A percentile compares a stretch with the other conserved stretches of the same genome.
Evolutionary conservation across 768 basidiomycete genomes (phyloP).

Genomic region (Crepidotus variabilis): DNA sequence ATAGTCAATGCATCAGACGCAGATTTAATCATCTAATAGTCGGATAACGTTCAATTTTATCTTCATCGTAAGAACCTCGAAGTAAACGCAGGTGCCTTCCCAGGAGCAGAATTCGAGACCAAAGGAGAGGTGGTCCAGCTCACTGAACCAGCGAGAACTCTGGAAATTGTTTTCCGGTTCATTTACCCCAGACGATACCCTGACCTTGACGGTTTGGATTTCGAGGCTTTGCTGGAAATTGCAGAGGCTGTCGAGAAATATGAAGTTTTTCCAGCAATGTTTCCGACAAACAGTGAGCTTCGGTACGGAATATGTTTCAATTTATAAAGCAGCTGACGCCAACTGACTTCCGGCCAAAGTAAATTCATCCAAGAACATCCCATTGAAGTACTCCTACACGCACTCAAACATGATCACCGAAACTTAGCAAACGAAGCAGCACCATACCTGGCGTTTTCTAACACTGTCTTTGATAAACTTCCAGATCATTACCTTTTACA

Average conservation of each 20-base stretch:
- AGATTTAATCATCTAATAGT: slow-evolving; percentile 26
- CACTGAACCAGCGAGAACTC: slow-evolving; percentile 15
- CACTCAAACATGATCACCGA: slow-evolving; percentile 17
- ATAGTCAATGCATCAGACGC: slow-evolving; percentile 23
- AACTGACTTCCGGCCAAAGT: slow-evolving; percentile 3
- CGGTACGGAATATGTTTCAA: slow-evolving; percentile 19
- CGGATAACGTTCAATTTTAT: slow-evolving; percentile 21
- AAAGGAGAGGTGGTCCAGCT: slow-evolving; percentile 20
- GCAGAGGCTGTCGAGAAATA: slow-evolving; percentile 27
- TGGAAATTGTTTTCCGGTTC: slow-evolving; percentile 26
- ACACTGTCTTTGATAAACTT: background rate
- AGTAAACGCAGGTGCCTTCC: slow-evolving; percentile 23
- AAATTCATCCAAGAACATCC: slow-evolving; percentile 13
- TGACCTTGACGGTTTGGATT: slow-evolving; percentile 13
- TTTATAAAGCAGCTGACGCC: background rate
- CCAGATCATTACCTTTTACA: background rate
- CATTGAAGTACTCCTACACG: slow-evolving; percentile 16
- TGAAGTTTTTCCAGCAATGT: slow-evolving; percentile 24
- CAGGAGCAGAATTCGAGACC: slow-evolving; percentile 21
- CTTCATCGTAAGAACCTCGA: slow-evolving; percentile 25
- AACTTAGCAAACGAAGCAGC: slow-evolving; percentile 17
- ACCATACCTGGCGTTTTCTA: slow-evolving; percentile 10
- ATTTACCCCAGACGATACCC: slow-evolving; percentile 21
- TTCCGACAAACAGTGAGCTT: too few relatives aligned
- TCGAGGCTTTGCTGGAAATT: slow-evolving; percentile 13